Evolutionary conservation across 2,329 filamentous ascomycete species (phyloP).

Genomic region (Davidsoniella eucalypti): DNA sequence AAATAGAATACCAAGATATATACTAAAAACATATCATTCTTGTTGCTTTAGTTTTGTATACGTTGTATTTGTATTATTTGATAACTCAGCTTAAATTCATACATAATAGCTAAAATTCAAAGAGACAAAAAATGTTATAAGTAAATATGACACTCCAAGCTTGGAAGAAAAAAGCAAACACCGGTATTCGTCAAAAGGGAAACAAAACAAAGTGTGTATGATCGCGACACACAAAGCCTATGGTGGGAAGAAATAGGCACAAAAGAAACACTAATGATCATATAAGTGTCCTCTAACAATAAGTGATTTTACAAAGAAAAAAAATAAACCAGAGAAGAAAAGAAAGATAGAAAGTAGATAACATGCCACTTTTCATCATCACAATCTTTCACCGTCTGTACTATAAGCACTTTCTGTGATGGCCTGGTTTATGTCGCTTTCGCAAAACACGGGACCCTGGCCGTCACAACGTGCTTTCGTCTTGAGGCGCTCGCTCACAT

Average conservation of each 20-base stretch:
- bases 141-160: neutral
- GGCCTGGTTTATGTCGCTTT: slow-evolving; percentile 52
- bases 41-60: neutral
- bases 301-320: neutral
- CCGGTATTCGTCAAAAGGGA: too few relatives aligned
- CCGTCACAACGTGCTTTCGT: slow-evolving; percentile 65
- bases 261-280: too few relatives aligned
- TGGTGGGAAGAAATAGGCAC: too few relatives aligned
- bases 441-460: slow-evolving; percentile 74
- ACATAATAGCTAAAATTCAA: neutral
- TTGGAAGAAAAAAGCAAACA: neutral
- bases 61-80: neutral
- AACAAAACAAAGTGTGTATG: neutral
- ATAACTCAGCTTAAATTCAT: neutral
- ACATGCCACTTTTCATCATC: slow-evolving; percentile 42
- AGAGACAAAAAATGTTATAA: neutral
- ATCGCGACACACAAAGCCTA: too few relatives aligned
- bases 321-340: neutral
- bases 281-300: neutral
- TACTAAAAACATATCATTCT: too few relatives aligned
- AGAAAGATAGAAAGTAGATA: slow-evolving; percentile 14
- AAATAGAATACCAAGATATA: too few relatives aligned
- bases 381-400: slow-evolving; percentile 34
- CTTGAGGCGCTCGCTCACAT: slow-evolving; percentile 67
- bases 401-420: slow-evolving; percentile 54